Percentiles rank a stretch among this genome's conserved stretches.
phyloP scores from a whole-genome alignment of 352 stramenopile species.

The Globisporangium nunn region DNA sequence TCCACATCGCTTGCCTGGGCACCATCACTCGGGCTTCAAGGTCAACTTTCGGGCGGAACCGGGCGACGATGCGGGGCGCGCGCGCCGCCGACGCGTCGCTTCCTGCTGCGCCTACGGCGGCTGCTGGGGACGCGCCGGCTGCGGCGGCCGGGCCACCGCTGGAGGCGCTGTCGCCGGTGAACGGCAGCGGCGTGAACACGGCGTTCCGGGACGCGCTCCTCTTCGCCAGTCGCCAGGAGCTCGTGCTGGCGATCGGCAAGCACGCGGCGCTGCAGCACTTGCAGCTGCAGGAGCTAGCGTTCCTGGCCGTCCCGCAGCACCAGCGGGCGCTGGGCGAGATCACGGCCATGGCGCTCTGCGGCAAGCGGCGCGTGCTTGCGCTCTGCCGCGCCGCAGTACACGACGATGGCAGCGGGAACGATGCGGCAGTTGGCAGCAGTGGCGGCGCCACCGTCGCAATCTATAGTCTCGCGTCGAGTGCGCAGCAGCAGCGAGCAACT shows the following conservation, averaged over 20 bases:
- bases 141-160: background rate
- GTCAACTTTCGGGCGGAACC: background rate
- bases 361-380: conserved; percentile 40
- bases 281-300: conserved; percentile 45
- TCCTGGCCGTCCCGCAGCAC: conserved; percentile 28
- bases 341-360: conserved; percentile 59
- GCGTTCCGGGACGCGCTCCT: conserved; percentile 46
- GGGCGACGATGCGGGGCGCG: background rate
- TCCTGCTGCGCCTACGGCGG: background rate
- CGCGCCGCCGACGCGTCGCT: background rate
- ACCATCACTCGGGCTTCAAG: background rate
- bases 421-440: background rate
- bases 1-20: no score
- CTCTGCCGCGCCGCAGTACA: conserved; percentile 37
- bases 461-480: conserved; percentile 17
- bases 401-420: background rate
- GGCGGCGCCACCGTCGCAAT: conserved; percentile 26
- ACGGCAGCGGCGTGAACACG: conserved; percentile 45
- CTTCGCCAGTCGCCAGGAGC: conserved; percentile 47
- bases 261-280: conserved; percentile 62
- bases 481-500: background rate
- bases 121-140: no score
- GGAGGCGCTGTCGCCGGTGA: conserved; percentile 25
- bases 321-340: conserved; percentile 40
- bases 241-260: conserved; percentile 59